Evolutionary conservation across 768 basidiomycete genomes (phyloP).

Genomic region (Atractiella rhizophila): DNA sequence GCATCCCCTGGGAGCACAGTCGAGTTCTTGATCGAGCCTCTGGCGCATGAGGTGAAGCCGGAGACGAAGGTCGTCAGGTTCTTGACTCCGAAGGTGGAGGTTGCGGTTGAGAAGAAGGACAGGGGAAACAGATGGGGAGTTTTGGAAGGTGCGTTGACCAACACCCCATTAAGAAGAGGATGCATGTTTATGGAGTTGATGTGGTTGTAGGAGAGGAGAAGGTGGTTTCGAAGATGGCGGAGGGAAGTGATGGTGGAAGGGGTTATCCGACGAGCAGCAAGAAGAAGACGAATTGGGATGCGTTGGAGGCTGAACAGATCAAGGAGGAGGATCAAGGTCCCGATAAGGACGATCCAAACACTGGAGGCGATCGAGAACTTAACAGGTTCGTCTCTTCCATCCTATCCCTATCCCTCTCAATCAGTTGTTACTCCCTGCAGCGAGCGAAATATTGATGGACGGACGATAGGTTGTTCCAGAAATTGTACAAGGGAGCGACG

Average conservation of each 20-base stretch:
- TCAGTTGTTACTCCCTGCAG: background rate
- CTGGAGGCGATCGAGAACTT: slow-evolving; percentile 60
- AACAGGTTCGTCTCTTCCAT: slow-evolving; percentile 59
- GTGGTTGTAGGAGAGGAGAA: background rate
- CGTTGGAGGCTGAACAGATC: slow-evolving; percentile 42
- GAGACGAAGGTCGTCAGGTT: background rate
- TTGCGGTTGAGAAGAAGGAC: background rate
- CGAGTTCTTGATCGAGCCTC: background rate
- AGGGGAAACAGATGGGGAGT: background rate
- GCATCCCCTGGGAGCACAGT: background rate
- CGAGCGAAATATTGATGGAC: no score
- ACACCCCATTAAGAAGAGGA: background rate
- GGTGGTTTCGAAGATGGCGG: slow-evolving; percentile 17
- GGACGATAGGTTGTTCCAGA: slow-evolving; percentile 19
- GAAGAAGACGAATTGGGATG: slow-evolving; percentile 68
- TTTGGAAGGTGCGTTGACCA: background rate
- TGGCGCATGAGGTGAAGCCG: background rate
- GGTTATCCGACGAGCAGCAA: slow-evolving; percentile 18
- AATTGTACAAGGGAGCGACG: slow-evolving; percentile 69
- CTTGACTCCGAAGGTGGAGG: background rate
- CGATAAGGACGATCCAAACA: slow-evolving; percentile 57
- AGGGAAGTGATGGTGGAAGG: slow-evolving; percentile 23
- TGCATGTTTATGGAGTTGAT: background rate
- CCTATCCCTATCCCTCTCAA: background rate
- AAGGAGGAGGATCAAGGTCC: slow-evolving; percentile 32